These are phyloP conservation scores for Candida tammaniensis DNA, from an alignment of 805 yeast species.

Conservation along the genomic window DNA sequence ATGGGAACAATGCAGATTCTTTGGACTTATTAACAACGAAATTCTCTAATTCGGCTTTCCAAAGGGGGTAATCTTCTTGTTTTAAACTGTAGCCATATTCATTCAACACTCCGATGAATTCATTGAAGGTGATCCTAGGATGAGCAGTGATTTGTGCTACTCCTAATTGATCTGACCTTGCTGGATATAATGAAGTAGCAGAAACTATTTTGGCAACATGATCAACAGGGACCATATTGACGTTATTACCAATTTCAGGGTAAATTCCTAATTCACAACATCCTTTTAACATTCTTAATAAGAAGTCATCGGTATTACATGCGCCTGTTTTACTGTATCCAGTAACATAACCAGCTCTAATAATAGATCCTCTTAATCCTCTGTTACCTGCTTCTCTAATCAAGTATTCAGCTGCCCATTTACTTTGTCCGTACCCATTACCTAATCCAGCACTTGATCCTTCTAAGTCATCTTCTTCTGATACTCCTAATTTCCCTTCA, in stretches of 20 bases:
- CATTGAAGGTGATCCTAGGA: constrained; percentile 81
- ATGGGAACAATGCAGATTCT: constrained; percentile 88
- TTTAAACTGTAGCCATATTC: constrained; percentile 71
- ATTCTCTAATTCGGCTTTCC: constrained; percentile 76
- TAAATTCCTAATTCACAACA: constrained; percentile 81
- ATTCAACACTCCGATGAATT: constrained; percentile 64
- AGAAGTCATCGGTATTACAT: constrained; percentile 94
- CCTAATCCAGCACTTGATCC: constrained; percentile 84
- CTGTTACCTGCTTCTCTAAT: constrained; percentile 83
- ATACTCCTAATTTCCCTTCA: constrained; percentile 68
- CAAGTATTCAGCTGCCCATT: constrained; percentile 94
- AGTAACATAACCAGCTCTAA: constrained; percentile 95
- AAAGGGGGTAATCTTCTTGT: constrained; percentile 64
- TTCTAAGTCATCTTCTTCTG: constrained; percentile 76
- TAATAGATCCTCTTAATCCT: constrained; percentile 84
- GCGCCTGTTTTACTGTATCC: constrained; percentile 85
- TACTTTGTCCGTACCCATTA: constrained; percentile 95
- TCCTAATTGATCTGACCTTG: constrained; percentile 46
- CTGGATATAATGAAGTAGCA: constrained; percentile 79
- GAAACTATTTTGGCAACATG: constrained; percentile 92
- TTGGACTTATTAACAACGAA: constrained; percentile 71
- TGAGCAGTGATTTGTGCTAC: constrained; percentile 98
- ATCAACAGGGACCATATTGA: constrained; percentile 97
- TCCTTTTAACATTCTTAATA: constrained; percentile 92
- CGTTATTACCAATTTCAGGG: constrained; percentile 84